Conservation (phyloP, 768 basidiomycete species). For the Collybia nuda region DNA sequence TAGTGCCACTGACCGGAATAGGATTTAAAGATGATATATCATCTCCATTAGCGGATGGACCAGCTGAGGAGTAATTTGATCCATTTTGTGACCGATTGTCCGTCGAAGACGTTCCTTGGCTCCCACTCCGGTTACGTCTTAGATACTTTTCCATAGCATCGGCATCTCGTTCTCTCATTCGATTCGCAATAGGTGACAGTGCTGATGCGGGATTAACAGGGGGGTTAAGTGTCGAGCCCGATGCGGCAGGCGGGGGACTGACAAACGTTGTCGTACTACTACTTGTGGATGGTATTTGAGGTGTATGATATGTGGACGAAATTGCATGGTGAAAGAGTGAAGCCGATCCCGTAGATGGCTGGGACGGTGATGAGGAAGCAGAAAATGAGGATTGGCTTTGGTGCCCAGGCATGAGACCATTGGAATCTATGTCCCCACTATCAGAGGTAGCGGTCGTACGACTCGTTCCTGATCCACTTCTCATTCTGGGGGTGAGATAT, state of each 20-base stretch:
- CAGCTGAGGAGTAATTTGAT: slow-evolving; percentile 45
- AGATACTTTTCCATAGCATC: slow-evolving; percentile 88
- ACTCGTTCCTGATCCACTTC: slow-evolving; percentile 82
- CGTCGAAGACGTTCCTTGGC: slow-evolving; percentile 70
- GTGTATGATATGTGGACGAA: slow-evolving; percentile 21
- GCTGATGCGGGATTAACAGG: slow-evolving; percentile 39
- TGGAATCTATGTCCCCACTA: slow-evolving; percentile 61
- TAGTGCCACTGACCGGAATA: slow-evolving; percentile 47
- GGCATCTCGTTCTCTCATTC: slow-evolving; percentile 82
- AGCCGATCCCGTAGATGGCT: slow-evolving; percentile 47
- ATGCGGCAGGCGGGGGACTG: slow-evolving; percentile 30
- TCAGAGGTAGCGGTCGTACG: slow-evolving; percentile 76
- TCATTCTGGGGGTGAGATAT: slow-evolving; percentile 53
- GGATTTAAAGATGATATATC: slow-evolving; percentile 49
- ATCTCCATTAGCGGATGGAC: slow-evolving; percentile 54
- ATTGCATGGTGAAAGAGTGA: slow-evolving; percentile 37
- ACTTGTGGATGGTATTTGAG: slow-evolving; percentile 29
- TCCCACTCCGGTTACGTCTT: slow-evolving; percentile 79
- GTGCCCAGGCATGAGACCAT: slow-evolving; percentile 36
- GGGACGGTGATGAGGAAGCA: slow-evolving; percentile 63
- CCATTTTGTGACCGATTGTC: slow-evolving; percentile 69
- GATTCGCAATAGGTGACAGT: slow-evolving; percentile 75
- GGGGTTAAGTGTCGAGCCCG: slow-evolving; percentile 34
- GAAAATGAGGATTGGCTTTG: slow-evolving; percentile 55
- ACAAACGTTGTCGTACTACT: slow-evolving; percentile 26